Evolutionary conservation across 352 stramenopile species (phyloP), one percentile per base, ranked within the genome.

Genomic region (Globisporangium canariense): DNA sequence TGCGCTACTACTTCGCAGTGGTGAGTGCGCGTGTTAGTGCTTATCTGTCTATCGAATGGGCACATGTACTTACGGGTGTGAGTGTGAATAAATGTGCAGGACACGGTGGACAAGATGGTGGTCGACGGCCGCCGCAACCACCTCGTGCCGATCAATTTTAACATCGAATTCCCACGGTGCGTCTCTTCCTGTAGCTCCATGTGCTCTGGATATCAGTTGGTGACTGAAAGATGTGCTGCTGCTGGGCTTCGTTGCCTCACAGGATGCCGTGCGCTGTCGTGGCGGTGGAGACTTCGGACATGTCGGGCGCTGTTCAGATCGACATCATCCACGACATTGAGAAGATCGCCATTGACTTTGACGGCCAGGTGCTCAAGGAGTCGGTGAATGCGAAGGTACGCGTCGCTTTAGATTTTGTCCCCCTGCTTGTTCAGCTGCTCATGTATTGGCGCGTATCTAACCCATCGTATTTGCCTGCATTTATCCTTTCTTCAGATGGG

Each of bases 51-150:
- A 4, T 11, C 22, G 32, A 46, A 11, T 38, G 16, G 43, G 6
- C n/a, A 10, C 28, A 14, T 32, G 32, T 47, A n/a, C 30, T 32
- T 11, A 32, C 47, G 7, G 30, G 13, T 25, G 10, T 47, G 13
- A 11, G 16, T 57, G 51, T 18, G 50, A 40, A 20, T 45, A 28
- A 10, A 49, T 36, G 3, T 14, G 22, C 57, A 89, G 79, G 84
- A 95, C 59, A 91, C 83, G 18, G 77, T 90, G 38, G 86, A 93
- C 71, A 90, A 91, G 65, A 95, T 95, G 86, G 76, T 84, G 62
- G 84, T 95, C 36, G 86, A 95, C 58, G 86, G 84, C 28, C 64
- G 68, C 11, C 81, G 86, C 60, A 88, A 95, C 64, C 70, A 74
- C 16, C 67, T 88, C 60, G 75, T 94, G 2, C 69, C 75, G 22